phyloP scores from a whole-genome alignment of 176 grass and related monocot genomes.

The Dactylis glomerata region DNA sequence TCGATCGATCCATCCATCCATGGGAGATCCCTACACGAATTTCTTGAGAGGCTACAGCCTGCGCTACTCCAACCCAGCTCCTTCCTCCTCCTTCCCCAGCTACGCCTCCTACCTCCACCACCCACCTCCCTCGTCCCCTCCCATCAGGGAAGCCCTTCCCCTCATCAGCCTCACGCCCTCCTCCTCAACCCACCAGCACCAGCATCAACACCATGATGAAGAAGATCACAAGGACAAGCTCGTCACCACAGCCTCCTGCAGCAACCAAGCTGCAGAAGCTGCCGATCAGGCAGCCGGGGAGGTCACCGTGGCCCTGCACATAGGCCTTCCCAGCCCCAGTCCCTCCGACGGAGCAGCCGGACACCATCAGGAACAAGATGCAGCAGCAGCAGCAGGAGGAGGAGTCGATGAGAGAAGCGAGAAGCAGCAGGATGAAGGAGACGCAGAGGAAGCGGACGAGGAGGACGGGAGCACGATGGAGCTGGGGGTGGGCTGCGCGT shows the following conservation, averaged over 20 bases:
- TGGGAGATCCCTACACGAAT: conserved; percentile 57
- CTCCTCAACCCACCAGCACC: not conserved
- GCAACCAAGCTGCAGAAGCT: not conserved
- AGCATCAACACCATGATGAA: not conserved
- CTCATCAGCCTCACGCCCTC: conserved; percentile 59
- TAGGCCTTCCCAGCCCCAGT: conserved; percentile 64
- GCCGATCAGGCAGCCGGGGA: conserved; percentile 31
- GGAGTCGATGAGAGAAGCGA: not conserved
- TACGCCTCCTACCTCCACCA: conserved; percentile 36
- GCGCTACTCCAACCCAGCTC: conserved; percentile 18
- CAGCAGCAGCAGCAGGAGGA: not conserved
- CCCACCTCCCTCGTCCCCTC: conserved; percentile 57
- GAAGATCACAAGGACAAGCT: conserved; percentile 18
- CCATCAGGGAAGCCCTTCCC: conserved; percentile 67
- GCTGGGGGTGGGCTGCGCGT: conserved; percentile 48
- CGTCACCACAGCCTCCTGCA: not conserved
- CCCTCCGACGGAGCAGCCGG: conserved; percentile 1
- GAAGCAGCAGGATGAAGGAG: not conserved
- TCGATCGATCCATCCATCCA: conserved; percentile 36
- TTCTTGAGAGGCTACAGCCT: conserved; percentile 48
- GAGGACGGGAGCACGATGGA: conserved; percentile 11
- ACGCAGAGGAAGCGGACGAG: not conserved
- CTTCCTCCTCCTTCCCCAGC: conserved; percentile 17
- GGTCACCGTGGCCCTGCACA: conserved; percentile 73
- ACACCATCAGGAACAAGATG: not conserved